Evolutionary conservation across 2,329 filamentous ascomycete species (phyloP).

Genomic region (Apiospora kogelbergensis): DNA sequence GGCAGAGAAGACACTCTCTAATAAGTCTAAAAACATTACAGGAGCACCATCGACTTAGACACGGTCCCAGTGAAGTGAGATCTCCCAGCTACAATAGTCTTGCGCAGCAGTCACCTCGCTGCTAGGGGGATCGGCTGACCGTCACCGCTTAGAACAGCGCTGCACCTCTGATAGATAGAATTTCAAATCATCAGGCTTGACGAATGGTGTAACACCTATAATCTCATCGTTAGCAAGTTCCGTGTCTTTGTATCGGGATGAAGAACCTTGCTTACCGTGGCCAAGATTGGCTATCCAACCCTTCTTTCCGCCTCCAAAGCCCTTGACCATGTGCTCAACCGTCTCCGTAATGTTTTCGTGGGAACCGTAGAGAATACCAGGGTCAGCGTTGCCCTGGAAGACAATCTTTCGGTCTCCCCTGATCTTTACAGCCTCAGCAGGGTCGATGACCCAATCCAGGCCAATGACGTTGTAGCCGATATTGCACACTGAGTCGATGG

Average conservation of each 20-base stretch:
- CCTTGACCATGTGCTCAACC: conserved; percentile 83
- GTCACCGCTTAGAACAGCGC: conserved; percentile 54
- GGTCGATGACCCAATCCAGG: conserved; percentile 92
- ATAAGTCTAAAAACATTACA: conserved; percentile 3
- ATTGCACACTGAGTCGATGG: conserved; percentile 81
- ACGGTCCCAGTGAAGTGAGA: not conserved
- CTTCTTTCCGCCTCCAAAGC: conserved; percentile 74
- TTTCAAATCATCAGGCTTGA: conserved; percentile 88
- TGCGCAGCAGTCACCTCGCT: not conserved
- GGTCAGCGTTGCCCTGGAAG: conserved; percentile 94
- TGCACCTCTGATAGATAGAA: conserved; percentile 96
- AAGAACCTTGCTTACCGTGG: conserved; percentile 65
- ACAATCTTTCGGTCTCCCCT: conserved; percentile 73
- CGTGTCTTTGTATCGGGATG: not conserved
- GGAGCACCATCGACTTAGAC: conserved; percentile 15
- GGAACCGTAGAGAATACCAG: conserved; percentile 86
- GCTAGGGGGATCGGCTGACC: not conserved
- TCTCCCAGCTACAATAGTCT: not conserved
- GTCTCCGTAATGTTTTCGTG: conserved; percentile 77
- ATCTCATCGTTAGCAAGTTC: not conserved
- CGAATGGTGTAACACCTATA: conserved; percentile 86
- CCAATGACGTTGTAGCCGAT: conserved; percentile 92
- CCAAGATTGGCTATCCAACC: conserved; percentile 98
- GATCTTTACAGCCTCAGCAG: conserved; percentile 77
- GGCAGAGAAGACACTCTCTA: conserved; percentile 15